These are phyloP conservation scores for Tephrocybe sp. DNA, from an alignment of 768 basidiomycete species.

Conservation along the genomic window DNA sequence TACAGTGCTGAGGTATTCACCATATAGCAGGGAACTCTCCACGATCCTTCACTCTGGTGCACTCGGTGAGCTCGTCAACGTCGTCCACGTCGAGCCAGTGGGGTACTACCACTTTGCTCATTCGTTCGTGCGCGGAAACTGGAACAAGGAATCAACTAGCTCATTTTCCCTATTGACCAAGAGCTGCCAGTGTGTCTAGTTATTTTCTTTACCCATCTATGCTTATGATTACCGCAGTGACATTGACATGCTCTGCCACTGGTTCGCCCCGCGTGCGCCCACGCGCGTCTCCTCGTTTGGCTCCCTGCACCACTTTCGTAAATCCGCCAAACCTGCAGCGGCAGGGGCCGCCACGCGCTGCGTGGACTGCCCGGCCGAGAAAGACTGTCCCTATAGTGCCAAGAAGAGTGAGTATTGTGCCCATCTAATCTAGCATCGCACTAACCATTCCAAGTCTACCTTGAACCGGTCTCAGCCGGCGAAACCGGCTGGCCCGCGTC, in stretches of 20 bases:
- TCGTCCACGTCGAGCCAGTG: constrained; percentile 83
- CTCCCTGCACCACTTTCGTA: constrained; percentile 80
- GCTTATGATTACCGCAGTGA: constrained; percentile 49
- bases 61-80: constrained; percentile 79
- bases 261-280: constrained; percentile 66
- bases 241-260: constrained; percentile 81
- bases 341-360: constrained; percentile 75
- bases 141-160: constrained; percentile 67
- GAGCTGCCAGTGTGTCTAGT: constrained; percentile 73
- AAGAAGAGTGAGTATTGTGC: constrained; percentile 64
- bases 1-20: constrained; percentile 84
- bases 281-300: constrained; percentile 83
- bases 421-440: not conserved
- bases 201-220: not conserved
- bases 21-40: constrained; percentile 72
- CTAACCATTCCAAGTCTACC: constrained; percentile 58
- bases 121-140: constrained; percentile 84
- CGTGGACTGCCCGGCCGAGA: constrained; percentile 71
- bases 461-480: constrained; percentile 66
- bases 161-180: constrained; percentile 89
- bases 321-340: constrained; percentile 62
- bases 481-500: constrained; percentile 63
- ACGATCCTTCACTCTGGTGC: constrained; percentile 67
- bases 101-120: constrained; percentile 90
- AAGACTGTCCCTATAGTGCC: constrained; percentile 81